phyloP scores from a whole-genome alignment of 129 eudicot genomes.

The Chrysanthemum seticuspe region DNA sequence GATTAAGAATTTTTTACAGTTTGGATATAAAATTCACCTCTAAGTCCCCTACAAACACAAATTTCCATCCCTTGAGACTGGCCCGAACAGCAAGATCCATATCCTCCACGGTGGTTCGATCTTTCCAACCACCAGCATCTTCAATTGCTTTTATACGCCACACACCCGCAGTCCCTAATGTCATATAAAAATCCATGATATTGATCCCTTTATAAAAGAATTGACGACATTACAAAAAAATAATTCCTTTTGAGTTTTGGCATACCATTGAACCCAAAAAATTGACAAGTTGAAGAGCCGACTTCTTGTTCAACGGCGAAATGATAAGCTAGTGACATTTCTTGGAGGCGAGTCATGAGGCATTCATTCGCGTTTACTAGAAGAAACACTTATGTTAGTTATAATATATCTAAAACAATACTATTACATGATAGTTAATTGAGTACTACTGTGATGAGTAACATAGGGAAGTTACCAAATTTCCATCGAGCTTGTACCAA shows the following conservation, averaged over 20 bases:
- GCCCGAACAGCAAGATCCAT: constrained; percentile 93
- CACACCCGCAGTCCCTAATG: constrained; percentile 80
- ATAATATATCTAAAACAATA: neutral
- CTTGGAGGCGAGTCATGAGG: constrained; percentile 80
- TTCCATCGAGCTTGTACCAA: constrained; percentile 94
- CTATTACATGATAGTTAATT: neutral
- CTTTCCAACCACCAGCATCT: constrained; percentile 97
- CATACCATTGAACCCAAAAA: constrained; percentile 87
- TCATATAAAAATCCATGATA: neutral
- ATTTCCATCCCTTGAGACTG: constrained; percentile 83
- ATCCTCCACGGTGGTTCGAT: constrained; percentile 85
- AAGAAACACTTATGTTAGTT: constrained; percentile 20
- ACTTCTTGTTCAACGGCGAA: constrained; percentile 87
- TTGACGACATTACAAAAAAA: no score
- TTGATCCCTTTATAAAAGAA: no score
- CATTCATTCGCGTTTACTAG: constrained; percentile 82
- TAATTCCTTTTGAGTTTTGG: neutral
- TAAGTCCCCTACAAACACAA: constrained; percentile 71
- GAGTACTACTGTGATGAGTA: constrained; percentile 12
- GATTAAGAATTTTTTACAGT: neutral
- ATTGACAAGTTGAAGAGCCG: constrained; percentile 74
- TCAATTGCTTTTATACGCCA: constrained; percentile 73
- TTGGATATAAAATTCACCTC: constrained; percentile 34
- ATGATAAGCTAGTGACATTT: constrained; percentile 88
- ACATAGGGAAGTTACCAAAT: constrained; percentile 52